phyloP scores from a whole-genome alignment of 176 grass and related monocot genomes.

The Miscanthus lutarioriparius region DNA sequence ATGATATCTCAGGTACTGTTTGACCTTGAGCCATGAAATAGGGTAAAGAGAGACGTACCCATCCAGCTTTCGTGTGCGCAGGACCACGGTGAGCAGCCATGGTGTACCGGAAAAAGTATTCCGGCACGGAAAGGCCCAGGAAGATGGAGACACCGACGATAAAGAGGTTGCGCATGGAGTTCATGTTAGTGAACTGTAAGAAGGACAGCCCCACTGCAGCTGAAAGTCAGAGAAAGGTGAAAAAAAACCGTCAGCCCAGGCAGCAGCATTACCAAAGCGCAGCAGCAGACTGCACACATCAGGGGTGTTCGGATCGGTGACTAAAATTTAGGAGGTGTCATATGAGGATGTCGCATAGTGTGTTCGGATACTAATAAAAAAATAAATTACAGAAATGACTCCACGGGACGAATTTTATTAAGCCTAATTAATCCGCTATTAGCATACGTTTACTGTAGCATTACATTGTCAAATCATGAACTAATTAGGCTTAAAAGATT shows the following conservation, averaged over 20 bases:
- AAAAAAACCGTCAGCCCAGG: conserved; percentile 21
- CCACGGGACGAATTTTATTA: too few relatives aligned
- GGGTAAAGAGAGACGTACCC: conserved; percentile 61
- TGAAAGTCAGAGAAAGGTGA: conserved; percentile 19
- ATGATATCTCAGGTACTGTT: conserved; percentile 13
- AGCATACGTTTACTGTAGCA: too few relatives aligned
- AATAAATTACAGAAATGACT: too few relatives aligned
- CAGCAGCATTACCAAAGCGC: neutral
- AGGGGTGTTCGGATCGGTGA: too few relatives aligned
- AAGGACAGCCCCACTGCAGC: conserved; percentile 93
- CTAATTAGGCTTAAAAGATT: too few relatives aligned
- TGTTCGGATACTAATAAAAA: too few relatives aligned
- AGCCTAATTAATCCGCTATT: too few relatives aligned
- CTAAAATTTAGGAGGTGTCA: too few relatives aligned
- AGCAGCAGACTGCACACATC: neutral
- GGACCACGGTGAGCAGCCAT: conserved; percentile 74
- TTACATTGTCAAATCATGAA: too few relatives aligned
- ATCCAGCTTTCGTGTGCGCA: conserved; percentile 79
- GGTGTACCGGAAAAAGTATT: conserved; percentile 94
- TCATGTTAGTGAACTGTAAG: conserved; percentile 99
- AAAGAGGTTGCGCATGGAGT: conserved; percentile 99
- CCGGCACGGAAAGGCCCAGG: conserved; percentile 91
- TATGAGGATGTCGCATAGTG: too few relatives aligned
- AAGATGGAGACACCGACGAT: conserved; percentile 94
- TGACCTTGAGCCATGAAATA: neutral